Evolutionary conservation across 1,284 basidiomycete species (phyloP), one percentile per base, ranked within the genome.

Genomic region (Mycosarcoma mackinlayi): DNA sequence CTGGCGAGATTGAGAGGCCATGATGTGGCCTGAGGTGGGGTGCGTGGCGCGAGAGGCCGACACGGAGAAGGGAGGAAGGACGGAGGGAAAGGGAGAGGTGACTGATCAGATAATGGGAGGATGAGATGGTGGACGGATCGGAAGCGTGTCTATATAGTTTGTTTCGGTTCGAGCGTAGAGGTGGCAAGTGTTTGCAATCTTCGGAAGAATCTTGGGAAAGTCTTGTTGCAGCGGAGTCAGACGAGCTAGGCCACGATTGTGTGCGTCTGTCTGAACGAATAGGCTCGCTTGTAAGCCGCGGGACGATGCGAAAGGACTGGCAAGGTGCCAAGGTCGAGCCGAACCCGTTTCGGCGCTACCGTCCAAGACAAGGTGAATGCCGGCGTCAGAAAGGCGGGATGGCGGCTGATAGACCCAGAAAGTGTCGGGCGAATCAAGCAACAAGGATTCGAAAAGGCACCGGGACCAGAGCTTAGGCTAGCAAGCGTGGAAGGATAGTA

Each of bases 71-170:
- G 35, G 28, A 25, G 23, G 21, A 19, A 19, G 42, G 44, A 8
- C 19, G 18, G 31, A 34, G 10, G 33, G 45, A 18, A 13, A 35
- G 14, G 19, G n/a, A n/a, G n/a, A n/a, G n/a, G n/a, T n/a, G n/a
- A n/a, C n/a, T n/a, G n/a, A n/a, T n/a, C n/a, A n/a, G n/a, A n/a
- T n/a, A n/a, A n/a, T n/a, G n/a, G n/a, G 25, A 28, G 10, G 18
- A 14, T 30, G 49, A 6, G 37, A 11, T 23, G 23, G 27, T 30
- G 30, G 14, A 14, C 14, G 24, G 51, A 61, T 47, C 31, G 18
- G 53, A 38, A 37, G 33, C 11, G 27, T n/a, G 44, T 44, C 61
- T 64, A 58, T 64, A 64, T 64, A 64, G 33, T 24, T 30, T 48
- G 13, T 30, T 5, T 14, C 7, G 6, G 37, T n/a, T n/a, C n/a